Percentiles rank a stretch among this genome's conserved stretches.
Evolutionary conservation across 1,284 basidiomycete species (phyloP).

Genomic region (Sanghuangporus sanghuang): DNA sequence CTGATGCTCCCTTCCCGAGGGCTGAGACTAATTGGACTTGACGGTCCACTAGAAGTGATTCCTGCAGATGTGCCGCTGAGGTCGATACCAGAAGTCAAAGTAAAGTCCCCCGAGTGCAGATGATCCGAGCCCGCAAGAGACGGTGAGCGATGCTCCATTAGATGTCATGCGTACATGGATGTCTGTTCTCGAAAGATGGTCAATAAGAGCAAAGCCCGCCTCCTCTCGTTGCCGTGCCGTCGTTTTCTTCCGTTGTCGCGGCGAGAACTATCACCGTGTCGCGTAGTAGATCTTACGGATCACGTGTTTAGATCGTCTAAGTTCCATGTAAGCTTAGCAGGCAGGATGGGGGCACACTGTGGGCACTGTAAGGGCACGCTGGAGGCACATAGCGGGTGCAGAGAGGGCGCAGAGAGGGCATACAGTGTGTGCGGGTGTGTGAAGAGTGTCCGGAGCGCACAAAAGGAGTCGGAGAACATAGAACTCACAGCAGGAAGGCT

Average conservation of each 20-base stretch:
- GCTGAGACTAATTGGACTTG: constrained; percentile 10
- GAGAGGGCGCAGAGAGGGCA: too few species aligned
- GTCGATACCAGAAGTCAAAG: constrained; percentile 55
- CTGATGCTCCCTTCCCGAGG: constrained; percentile 15
- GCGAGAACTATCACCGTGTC: not conserved
- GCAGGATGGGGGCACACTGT: too few species aligned
- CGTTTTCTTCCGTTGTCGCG: not conserved
- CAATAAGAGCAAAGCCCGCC: not conserved
- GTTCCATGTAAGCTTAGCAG: too few species aligned
- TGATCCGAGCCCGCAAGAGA: not conserved
- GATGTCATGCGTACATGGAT: not conserved
- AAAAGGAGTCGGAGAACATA: too few species aligned
- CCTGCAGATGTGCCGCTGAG: constrained; percentile 39
- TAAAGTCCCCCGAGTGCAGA: constrained; percentile 22
- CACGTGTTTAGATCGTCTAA: too few species aligned
- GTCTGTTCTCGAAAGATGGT: not conserved
- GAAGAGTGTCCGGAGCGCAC: too few species aligned
- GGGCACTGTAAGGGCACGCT: too few species aligned
- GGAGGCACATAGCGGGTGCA: too few species aligned
- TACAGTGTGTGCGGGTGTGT: too few species aligned
- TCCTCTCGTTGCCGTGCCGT: constrained; percentile 1
- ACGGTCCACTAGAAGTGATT: not conserved
- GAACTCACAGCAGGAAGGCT: too few species aligned
- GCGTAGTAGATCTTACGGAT: not conserved
- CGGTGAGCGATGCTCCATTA: not conserved